Base-by-base conservation (phyloP, 139 green algal species). In the Ostreobium quekettii region DNA sequence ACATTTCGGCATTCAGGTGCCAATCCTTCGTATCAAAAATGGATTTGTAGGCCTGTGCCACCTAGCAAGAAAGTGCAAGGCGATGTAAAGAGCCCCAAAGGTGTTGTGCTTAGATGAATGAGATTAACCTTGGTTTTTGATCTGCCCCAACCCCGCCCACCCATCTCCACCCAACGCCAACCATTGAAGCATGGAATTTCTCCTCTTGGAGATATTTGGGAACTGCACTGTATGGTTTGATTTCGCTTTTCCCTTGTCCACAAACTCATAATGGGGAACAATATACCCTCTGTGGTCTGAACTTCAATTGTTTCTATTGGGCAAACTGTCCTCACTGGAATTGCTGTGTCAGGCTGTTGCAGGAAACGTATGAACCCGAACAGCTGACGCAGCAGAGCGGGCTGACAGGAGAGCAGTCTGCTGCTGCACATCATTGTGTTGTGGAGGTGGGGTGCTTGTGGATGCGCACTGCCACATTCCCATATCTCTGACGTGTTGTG, bases 311-410 rank as follows among this genome's bases (percentile, higher is more conserved):
- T n/a, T n/a, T n/a, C n/a, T n/a, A n/a, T n/a, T n/a, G n/a, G n/a
- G n/a, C n/a, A n/a, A n/a, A n/a, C n/a, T n/a, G n/a, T n/a, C n/a
- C n/a, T n/a, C n/a, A n/a, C n/a, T n/a, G n/a, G n/a, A n/a, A n/a
- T n/a, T n/a, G n/a, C n/a, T n/a, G n/a, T n/a, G 59, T 48, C 74
- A 92, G 86, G 86, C 81, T 99, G 61, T 76, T 99, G 62, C 79
- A 84, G 1, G 93, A 99, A 72, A 99, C 93, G 0, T 99, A 89
- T 77, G 92, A 98, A 80, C 93, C 91, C 1, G 81, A 98, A 69
- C 72, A 78, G 69, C 83, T 98, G 24, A 92, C 80, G 2, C 36
- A 78, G 8, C 26, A 32, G 33, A 84, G 65, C 22, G 61, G 70
- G 33, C 82, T 95, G 32, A n/a, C 53, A 3, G 4, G 61, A 31